Conservation (phyloP, 2,329 filamentous ascomycete species). For the Aquanectria penicillioides region DNA sequence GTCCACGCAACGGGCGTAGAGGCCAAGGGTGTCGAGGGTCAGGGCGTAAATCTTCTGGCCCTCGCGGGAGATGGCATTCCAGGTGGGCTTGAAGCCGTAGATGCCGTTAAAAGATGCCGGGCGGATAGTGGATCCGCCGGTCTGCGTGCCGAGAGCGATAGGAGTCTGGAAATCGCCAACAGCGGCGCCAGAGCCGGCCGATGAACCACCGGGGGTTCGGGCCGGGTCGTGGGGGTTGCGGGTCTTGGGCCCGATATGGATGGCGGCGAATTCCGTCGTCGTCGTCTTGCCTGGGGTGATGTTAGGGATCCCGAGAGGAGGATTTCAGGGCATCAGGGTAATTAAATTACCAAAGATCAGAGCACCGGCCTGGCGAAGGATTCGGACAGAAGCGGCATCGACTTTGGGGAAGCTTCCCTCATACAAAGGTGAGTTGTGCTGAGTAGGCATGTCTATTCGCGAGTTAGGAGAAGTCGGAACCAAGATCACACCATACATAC, state of each 20-base stretch:
- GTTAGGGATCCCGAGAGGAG: too few relatives aligned
- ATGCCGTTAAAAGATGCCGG: conserved; percentile 74
- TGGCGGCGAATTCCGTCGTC: conserved; percentile 73
- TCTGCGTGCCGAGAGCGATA: conserved; percentile 72
- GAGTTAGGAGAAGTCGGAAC: neutral
- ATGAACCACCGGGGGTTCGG: conserved; percentile 75
- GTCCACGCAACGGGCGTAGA: conserved; percentile 66
- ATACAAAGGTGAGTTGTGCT: conserved; percentile 66
- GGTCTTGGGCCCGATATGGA: conserved; percentile 61
- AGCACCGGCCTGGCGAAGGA: conserved; percentile 65
- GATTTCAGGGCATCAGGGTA: neutral
- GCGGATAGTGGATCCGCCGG: conserved; percentile 71
- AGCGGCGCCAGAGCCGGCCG: conserved; percentile 73
- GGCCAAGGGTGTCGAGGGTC: conserved; percentile 70
- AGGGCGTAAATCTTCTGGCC: conserved; percentile 69
- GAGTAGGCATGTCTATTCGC: conserved; percentile 63
- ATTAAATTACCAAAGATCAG: conserved; percentile 57
- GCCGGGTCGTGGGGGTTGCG: conserved; percentile 72
- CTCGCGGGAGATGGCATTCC: conserved; percentile 70
- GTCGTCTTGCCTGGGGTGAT: conserved; percentile 50
- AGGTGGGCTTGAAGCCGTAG: conserved; percentile 75
- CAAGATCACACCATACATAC: too few relatives aligned
- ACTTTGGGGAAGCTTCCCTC: conserved; percentile 53
- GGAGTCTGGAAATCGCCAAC: conserved; percentile 73
- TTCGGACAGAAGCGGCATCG: conserved; percentile 63